Conservation (phyloP, 768 basidiomycete species). For the Dendrothele bispora region DNA sequence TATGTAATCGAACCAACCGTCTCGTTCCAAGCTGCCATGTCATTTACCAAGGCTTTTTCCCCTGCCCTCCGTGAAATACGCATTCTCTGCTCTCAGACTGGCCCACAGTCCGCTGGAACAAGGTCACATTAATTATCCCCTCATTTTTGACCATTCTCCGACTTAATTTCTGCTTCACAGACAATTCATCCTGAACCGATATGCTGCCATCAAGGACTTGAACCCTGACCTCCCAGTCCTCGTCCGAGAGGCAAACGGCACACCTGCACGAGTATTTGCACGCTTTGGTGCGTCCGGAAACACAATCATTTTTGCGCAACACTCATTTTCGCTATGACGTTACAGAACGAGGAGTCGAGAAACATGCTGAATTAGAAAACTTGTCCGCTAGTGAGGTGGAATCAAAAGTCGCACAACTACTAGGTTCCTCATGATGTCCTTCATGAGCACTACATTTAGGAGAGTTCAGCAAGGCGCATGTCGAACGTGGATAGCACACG, state of each 20-base stretch:
- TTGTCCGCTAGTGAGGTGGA: conserved; percentile 73
- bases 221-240: conserved; percentile 86
- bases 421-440: conserved; percentile 37
- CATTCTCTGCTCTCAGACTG: conserved; percentile 76
- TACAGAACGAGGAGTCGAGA: conserved; percentile 78
- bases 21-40: conserved; percentile 41
- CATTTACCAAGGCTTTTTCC: conserved; percentile 72
- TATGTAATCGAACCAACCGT: conserved; percentile 10
- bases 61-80: conserved; percentile 81
- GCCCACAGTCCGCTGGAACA: conserved; percentile 74
- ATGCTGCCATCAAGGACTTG: conserved; percentile 73
- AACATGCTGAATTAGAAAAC: conserved; percentile 77
- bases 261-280: conserved; percentile 81
- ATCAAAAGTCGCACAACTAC: conserved; percentile 63
- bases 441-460: no score
- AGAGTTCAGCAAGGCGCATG: no score
- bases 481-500: no score
- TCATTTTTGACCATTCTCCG: neutral
- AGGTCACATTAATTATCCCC: conserved; percentile 48
- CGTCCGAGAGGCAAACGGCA: conserved; percentile 77
- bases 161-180: conserved; percentile 36
- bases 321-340: conserved; percentile 14
- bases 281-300: conserved; percentile 76
- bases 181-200: conserved; percentile 76
- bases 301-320: conserved; percentile 12